Conservation (phyloP, 805 yeast species). For the Metschnikowia cerradonensis region DNA sequence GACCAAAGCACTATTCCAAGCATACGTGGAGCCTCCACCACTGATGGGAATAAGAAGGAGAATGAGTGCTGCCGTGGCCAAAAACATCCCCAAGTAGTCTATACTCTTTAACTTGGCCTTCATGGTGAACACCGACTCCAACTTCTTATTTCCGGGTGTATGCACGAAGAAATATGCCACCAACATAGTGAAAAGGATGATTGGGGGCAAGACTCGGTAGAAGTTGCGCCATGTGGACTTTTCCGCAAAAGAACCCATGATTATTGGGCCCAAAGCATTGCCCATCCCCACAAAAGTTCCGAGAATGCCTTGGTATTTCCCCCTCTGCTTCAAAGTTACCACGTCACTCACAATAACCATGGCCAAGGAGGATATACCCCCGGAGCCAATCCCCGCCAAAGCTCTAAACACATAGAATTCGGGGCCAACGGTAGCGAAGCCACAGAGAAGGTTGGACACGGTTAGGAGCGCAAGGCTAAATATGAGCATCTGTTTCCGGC, state of each 20-base stretch:
- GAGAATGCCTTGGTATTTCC: constrained; percentile 51
- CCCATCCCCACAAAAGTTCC: constrained; percentile 51
- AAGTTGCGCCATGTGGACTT: constrained; percentile 50
- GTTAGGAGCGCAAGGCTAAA: constrained; percentile 43
- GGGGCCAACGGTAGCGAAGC: constrained; percentile 38
- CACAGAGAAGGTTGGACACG: constrained; percentile 43
- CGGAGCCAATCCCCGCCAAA: constrained; percentile 56
- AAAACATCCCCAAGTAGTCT: constrained; percentile 51
- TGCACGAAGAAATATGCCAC: constrained; percentile 36
- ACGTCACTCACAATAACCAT: constrained; percentile 54
- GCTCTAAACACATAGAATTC: constrained; percentile 50
- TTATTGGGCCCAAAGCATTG: constrained; percentile 52
- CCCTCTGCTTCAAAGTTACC: constrained; percentile 50
- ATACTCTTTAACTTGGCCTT: constrained; percentile 40
- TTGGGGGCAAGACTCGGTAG: constrained; percentile 46
- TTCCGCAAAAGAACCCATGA: constrained; percentile 48
- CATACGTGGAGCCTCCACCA: constrained; percentile 58
- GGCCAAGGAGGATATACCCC: constrained; percentile 50
- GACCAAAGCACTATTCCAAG: constrained; percentile 47
- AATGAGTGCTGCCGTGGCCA: constrained; percentile 46
- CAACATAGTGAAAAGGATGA: constrained; percentile 29
- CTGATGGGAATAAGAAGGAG: constrained; percentile 52
- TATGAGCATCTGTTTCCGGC: constrained; percentile 45
- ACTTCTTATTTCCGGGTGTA: constrained; percentile 23
- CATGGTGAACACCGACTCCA: constrained; percentile 26